Base-by-base conservation (phyloP, 1,284 basidiomycete species). In the Rhodotorula sp. region DNA sequence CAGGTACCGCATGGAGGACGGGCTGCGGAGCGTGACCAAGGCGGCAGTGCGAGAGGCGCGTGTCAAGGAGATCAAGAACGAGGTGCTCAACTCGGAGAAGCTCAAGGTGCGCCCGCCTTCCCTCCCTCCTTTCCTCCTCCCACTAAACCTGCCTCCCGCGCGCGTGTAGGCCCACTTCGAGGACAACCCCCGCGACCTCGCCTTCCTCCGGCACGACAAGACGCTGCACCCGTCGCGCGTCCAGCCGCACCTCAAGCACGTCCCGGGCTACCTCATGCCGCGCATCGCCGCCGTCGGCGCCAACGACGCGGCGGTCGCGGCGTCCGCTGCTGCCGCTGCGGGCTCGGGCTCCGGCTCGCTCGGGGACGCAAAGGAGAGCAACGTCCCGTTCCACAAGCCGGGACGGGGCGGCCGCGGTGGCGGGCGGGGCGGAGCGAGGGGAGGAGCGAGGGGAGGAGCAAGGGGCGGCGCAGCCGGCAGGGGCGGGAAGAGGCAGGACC, bases 1-100 rank as follows among this genome's bases (percentile, higher is more conserved):
- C 84, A 85, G 95, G 77, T 99, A 99, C 83, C 87, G 97, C 64
- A 98, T 98, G 93, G 92, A 95, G 80, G 97, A 99, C 81, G 97
- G 94, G 3, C 81, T 99, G 77, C 86, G 93, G 75, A 87, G 90
- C 64, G 94, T 98, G 36, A 99, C 96, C 63, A 86, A 89, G 73
- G 89, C 88, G 69, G 88, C 90, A 10, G 89, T 99, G 72, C 87
- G 89, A 76, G 97, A 99, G 82, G 97, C 97, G 2, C 84, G 95
- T 74, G 86, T 97, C 64, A 96, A 96, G 82, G 97, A 99, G 82
- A 84, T 99, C 78, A 96, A 97, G 82, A 84, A 88, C 60, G 97
- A 99, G 82, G 90, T 99, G 59, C 81, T 99, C 77, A 96, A 97
- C 80, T 94, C 91, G 61, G 92, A 97, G 78, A 98, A 96, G 82